phyloP scores from a whole-genome alignment of 331 rosid genomes.

The Pyrus hybrid region DNA sequence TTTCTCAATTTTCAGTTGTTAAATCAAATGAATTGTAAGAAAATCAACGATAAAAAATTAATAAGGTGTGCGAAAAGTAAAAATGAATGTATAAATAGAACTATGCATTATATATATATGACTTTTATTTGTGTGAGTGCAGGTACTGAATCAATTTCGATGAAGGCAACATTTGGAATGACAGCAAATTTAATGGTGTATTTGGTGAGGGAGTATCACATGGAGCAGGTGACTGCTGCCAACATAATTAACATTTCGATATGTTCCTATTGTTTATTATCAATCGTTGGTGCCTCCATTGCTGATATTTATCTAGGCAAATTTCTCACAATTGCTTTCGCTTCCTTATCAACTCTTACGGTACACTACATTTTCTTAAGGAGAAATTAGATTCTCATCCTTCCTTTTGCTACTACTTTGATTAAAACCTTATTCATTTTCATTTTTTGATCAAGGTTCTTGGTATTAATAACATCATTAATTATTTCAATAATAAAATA shows the following conservation, averaged over 20 bases:
- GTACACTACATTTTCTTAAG: too few species aligned
- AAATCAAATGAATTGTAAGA: too few species aligned
- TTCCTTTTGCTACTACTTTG: too few species aligned
- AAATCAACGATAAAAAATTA: rapidly evolving
- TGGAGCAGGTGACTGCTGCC: conserved; percentile 49
- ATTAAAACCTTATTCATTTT: too few species aligned
- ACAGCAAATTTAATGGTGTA: conserved; percentile 41
- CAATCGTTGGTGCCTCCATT: conserved; percentile 34
- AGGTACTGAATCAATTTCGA: conserved; percentile 42
- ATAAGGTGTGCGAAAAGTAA: rapidly evolving
- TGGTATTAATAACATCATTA: too few species aligned
- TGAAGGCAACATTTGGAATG: conserved; percentile 39
- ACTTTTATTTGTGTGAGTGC: neutral
- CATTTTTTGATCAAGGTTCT: too few species aligned
- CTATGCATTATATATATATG: neutral
- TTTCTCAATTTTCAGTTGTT: rapidly evolving
- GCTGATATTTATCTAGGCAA: conserved; percentile 46
- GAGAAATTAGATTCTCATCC: too few species aligned
- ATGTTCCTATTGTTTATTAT: conserved; percentile 16
- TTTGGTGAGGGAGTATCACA: conserved; percentile 36
- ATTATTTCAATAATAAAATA: too few species aligned
- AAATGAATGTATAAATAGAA: too few species aligned
- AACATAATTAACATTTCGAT: conserved; percentile 32
- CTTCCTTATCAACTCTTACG: conserved; percentile 37
- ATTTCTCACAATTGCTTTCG: conserved; percentile 22